These are phyloP conservation scores for Crotalaria pallida DNA, from an alignment of 306 rosid genomes.

Conservation along the genomic window DNA sequence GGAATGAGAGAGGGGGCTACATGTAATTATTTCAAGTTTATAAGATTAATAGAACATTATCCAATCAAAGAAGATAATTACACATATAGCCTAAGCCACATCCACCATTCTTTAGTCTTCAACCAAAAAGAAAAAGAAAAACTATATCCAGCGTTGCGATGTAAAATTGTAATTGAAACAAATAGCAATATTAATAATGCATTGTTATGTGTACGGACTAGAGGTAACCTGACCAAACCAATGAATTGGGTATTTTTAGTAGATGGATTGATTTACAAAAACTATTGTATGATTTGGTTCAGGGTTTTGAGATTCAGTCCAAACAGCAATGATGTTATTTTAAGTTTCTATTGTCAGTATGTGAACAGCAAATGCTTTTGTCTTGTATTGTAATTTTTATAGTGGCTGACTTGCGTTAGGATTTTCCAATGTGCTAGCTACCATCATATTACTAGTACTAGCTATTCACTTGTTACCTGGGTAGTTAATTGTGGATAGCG, in stretches of 20 bases:
- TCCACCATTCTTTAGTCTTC: not conserved
- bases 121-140: constrained; percentile 4
- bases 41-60: not conserved
- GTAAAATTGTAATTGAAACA: not conserved
- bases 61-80: not conserved
- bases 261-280: not conserved
- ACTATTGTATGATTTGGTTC: not conserved
- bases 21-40: not conserved
- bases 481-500: no score
- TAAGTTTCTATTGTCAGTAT: not conserved
- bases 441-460: not conserved
- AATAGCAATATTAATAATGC: not conserved
- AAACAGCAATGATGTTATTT: not conserved
- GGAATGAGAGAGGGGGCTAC: no score
- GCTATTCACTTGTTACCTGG: not conserved
- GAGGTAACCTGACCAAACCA: not conserved
- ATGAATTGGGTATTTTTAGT: not conserved
- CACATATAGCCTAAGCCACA: not conserved
- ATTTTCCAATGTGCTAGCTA: not conserved
- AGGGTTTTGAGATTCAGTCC: not conserved
- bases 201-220: not conserved
- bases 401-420: not conserved
- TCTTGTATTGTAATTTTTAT: not conserved
- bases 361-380: not conserved
- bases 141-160: not conserved